Conservation (phyloP, 352 stramenopile genomes). For the Phytophthora uliginosa region DNA sequence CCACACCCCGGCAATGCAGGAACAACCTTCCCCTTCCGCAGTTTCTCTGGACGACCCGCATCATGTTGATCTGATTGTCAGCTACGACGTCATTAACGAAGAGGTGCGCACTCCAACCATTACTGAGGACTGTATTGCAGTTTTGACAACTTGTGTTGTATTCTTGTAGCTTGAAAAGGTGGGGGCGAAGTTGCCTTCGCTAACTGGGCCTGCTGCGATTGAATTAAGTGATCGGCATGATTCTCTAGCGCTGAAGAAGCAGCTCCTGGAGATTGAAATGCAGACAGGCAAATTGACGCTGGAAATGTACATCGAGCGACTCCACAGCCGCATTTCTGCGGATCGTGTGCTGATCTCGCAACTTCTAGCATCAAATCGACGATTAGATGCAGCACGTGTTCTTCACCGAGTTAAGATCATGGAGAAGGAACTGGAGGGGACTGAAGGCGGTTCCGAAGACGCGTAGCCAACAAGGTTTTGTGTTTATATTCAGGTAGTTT, state of each 20-base stretch:
- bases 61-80: constrained; percentile 78
- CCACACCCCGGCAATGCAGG: neutral
- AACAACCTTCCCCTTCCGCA: constrained; percentile 6
- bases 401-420: constrained; percentile 83
- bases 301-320: constrained; percentile 69
- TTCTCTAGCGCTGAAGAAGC: constrained; percentile 79
- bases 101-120: constrained; percentile 52
- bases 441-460: constrained; percentile 35
- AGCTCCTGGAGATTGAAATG: constrained; percentile 88
- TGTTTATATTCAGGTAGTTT: constrained; percentile 7
- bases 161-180: constrained; percentile 68
- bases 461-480: constrained; percentile 12
- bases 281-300: constrained; percentile 82
- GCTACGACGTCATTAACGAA: constrained; percentile 90
- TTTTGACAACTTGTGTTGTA: constrained; percentile 11
- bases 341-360: constrained; percentile 62
- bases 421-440: constrained; percentile 74
- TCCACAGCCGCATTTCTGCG: constrained; percentile 57
- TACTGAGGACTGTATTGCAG: neutral
- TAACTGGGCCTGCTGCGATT: constrained; percentile 41
- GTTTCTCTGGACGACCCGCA: constrained; percentile 51
- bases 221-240: constrained; percentile 72
- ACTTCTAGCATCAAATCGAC: constrained; percentile 52
- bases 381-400: constrained; percentile 72
- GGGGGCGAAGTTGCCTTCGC: constrained; percentile 53